Conservation (phyloP, 257 asterid genomes). For the Solanum lycopersicoides region DNA sequence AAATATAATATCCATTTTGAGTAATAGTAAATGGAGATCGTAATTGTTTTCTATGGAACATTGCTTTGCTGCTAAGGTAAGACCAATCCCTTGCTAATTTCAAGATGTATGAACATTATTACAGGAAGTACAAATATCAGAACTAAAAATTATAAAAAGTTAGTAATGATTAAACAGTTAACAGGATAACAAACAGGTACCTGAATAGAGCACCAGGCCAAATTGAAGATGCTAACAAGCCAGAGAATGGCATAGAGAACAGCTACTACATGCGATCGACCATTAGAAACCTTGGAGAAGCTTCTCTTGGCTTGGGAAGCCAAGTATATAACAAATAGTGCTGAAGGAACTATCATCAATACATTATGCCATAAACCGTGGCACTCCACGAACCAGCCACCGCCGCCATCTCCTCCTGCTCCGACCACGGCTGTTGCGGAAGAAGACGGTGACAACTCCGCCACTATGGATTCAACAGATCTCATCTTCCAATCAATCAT, state of each 20-base stretch:
- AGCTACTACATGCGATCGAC: constrained; percentile 25
- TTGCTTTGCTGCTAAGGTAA: background rate
- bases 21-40: background rate
- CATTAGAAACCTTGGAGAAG: constrained; percentile 19
- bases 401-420: background rate
- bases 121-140: background rate
- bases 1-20: background rate
- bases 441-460: constrained; percentile 5
- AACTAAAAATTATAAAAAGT: background rate
- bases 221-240: constrained; percentile 29
- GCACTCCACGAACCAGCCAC: constrained; percentile 16
- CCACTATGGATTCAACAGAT: background rate
- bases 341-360: constrained; percentile 16
- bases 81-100: background rate
- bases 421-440: background rate
- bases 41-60: background rate
- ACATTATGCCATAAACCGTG: constrained; percentile 26
- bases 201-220: constrained; percentile 37
- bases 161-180: background rate
- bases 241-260: constrained; percentile 26
- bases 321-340: constrained; percentile 18
- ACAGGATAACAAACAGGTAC: background rate
- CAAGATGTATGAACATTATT: background rate
- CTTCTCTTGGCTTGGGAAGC: constrained; percentile 32
- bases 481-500: background rate